phyloP scores from a whole-genome alignment of 176 grass and related monocot genomes.

The Musa acuminata region DNA sequence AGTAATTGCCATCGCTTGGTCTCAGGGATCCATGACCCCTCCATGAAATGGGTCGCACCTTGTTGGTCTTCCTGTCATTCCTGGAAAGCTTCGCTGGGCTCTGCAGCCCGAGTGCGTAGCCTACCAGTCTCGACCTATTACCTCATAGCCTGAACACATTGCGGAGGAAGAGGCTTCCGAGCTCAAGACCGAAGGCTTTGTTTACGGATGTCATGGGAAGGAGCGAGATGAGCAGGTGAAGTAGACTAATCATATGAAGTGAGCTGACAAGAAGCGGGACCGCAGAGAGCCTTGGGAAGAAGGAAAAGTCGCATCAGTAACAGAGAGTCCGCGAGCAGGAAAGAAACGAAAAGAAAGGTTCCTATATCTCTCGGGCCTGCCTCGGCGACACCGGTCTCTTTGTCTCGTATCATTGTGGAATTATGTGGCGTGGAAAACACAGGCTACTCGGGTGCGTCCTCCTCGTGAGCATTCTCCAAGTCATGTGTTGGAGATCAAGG shows the following conservation, averaged over 20 bases:
- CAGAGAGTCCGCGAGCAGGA: neutral
- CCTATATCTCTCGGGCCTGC: neutral
- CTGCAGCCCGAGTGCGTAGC: no score
- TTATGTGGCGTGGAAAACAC: constrained; percentile 4
- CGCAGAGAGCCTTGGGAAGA: neutral
- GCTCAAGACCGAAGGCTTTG: neutral
- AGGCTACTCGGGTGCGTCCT: neutral
- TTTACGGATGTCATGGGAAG: neutral
- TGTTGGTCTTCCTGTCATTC: neutral
- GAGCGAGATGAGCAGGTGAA: neutral
- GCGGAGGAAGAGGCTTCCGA: neutral
- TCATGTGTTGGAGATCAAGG: neutral
- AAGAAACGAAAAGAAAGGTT: neutral
- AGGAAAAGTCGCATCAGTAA: neutral
- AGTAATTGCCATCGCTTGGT: neutral
- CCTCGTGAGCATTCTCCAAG: neutral
- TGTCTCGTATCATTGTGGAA: neutral
- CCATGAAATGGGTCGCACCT: neutral
- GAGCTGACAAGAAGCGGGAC: constrained; percentile 7
- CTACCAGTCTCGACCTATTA: neutral
- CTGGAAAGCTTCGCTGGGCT: neutral
- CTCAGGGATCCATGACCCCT: neutral
- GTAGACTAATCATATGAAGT: constrained; percentile 17
- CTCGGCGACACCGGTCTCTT: neutral
- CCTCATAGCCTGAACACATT: neutral